Base-by-base conservation (phyloP, 2,329 filamentous ascomycete genomes). In the Apiospora phragmitis region DNA sequence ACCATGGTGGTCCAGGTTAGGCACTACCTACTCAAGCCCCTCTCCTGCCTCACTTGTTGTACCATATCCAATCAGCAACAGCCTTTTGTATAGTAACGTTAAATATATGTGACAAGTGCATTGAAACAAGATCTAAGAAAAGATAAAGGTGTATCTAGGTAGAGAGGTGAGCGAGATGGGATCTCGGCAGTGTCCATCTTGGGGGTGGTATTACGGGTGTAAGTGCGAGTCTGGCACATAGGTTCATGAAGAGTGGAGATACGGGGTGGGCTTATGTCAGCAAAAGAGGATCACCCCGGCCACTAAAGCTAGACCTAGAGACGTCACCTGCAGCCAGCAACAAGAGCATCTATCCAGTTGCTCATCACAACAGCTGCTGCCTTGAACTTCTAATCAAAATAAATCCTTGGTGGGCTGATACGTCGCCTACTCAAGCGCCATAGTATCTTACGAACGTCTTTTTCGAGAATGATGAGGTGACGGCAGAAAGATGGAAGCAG, bases 401-500 rank as follows among this genome's bases (percentile, higher is more conserved):
- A 62, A 35, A 11, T 24, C 21, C 21, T 62, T 35, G 55, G 32
- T 62, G 18, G 55, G 55, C 55, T n/a, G 18, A n/a, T 14, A n/a
- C 21, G 21, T 62, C 32, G 29, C 29, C 32, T 62, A 38, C 9
- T 26, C 51, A 38, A 62, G 55, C 18, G 29, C 32, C 3, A 62
- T 8, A 55, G 6, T 62, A 38, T 5, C 18, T 8, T 24, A 12
- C 32, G 11, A 38, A 32, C 32, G 21, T 0, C 14, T 67, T 43
- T n/a, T 14, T 67, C 14, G 38, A 75, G 72, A 73, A 75, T 72
- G 75, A 77, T 73, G 76, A 82, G 73, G 78, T 80, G 75, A 79
- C 75, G 75, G 71, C 59, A 81, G 55, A 62, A 62, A 73, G 67
- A 90, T 90, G 88, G 88, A 90, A 77, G 82, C 84, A 74, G 83